Evolutionary conservation across 805 yeast genomes (phyloP), one percentile per base, ranked within the genome.

Genomic region (Lachancea quebecensis): DNA sequence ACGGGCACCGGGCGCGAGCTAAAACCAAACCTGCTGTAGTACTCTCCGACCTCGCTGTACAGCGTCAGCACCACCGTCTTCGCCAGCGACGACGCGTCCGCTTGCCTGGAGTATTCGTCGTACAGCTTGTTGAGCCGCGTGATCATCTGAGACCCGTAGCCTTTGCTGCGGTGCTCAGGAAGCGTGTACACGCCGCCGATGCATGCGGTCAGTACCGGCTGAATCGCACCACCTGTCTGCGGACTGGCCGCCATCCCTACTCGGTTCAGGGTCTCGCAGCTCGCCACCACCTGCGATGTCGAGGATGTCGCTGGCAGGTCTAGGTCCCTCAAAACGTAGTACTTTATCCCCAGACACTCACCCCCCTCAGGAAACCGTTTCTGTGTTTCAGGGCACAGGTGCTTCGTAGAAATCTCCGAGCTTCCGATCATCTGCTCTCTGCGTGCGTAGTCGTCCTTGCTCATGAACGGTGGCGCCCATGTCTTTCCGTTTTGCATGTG

Each of bases 31-130:
- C 70, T 67, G 32, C 70, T 66, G 60, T 88, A 88, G 53, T 74
- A 85, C 29, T 71, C 73, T 12, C 85, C 91, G 16, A 85, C 78
- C 40, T 82, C 93, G 50, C 91, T 82, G 71, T 85, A 86, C 42
- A 87, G 70, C 35, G 69, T 68, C 32, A 72, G 60, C 12, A 73
- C 58, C 17, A 60, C 48, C 16, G 65, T 57, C 9, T 56, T 51
- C 39, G 61, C 51, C 29, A 69, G 60, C 25, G 60, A 60, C 10
- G 60, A 56, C 10, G 52, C 56, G 10, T 44, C 44, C 2, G 55
- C 46, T n/a, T 45, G 42, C 16, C 46, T 41, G 12, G 59, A 43
- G 29, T 60, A 38, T 2, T 62, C 49, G 18, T 65, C 73, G 46
- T 65, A 65, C 39, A 57, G 58, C 5, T 60, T 51, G 44, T 67